These are phyloP conservation scores for Myotisia sp. DNA, from an alignment of 2,329 filamentous ascomycete genomes.

Conservation along the genomic window DNA sequence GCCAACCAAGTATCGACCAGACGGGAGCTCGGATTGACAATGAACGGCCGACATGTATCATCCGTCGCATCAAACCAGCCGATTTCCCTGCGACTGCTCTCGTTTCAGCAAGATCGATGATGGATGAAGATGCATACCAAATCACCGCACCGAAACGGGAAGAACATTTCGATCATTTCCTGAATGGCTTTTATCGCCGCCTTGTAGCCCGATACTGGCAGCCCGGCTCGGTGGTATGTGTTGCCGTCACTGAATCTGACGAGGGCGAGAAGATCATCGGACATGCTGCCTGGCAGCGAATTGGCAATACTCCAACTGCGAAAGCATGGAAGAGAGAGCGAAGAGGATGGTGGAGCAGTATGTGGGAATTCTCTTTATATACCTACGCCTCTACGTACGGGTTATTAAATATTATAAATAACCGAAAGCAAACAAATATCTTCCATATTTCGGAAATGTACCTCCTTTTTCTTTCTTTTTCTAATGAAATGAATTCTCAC, in stretches of 20 bases:
- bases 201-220: constrained; percentile 10
- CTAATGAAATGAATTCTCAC: not conserved
- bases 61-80: constrained; percentile 9
- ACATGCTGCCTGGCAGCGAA: constrained; percentile 10
- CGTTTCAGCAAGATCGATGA: constrained; percentile 11
- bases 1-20: no score
- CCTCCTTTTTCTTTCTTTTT: not conserved
- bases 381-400: no score
- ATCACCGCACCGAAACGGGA: constrained; percentile 12
- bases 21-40: no score
- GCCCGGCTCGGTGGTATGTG: constrained; percentile 10
- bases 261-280: constrained; percentile 12
- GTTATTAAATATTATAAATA: no score
- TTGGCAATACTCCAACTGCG: constrained; percentile 5
- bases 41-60: constrained; percentile 9
- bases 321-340: constrained; percentile 9
- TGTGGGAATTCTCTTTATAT: not conserved
- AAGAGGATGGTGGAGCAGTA: constrained; percentile 3
- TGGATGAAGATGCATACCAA: constrained; percentile 12
- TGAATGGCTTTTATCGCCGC: constrained; percentile 10
- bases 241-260: constrained; percentile 12
- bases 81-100: constrained; percentile 12
- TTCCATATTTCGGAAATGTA: no score
- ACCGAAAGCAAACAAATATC: no score
- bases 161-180: constrained; percentile 11